Percentiles rank a stretch among this genome's conserved stretches.
Conservation (phyloP, 306 rosid genomes). For the Rosa rugosa region DNA sequence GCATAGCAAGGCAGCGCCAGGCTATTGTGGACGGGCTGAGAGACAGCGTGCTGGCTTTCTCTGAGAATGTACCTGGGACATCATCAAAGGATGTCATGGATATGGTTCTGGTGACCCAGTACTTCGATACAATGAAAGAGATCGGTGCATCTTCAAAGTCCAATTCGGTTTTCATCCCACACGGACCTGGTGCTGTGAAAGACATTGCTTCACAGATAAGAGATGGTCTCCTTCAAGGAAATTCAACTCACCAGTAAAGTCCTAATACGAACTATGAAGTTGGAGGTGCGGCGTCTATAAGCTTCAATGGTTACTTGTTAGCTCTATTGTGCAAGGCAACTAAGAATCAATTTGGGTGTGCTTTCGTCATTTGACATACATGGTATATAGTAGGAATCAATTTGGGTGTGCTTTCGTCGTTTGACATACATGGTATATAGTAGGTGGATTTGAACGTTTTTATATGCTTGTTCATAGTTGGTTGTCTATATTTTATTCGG, state of each 20-base stretch:
- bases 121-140: constrained; percentile 58
- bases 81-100: constrained; percentile 59
- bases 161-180: constrained; percentile 53
- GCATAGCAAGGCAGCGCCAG: constrained; percentile 60
- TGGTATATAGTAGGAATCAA: background rate
- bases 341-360: background rate
- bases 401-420: background rate
- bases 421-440: background rate
- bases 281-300: background rate
- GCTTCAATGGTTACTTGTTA: background rate
- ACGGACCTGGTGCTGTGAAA: constrained; percentile 55
- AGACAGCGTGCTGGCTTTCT: constrained; percentile 59
- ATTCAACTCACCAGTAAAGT: background rate
- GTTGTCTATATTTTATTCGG: background rate
- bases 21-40: constrained; percentile 61
- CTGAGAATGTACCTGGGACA: constrained; percentile 52
- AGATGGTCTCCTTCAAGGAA: constrained; percentile 54
- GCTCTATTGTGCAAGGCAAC: background rate
- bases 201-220: constrained; percentile 53
- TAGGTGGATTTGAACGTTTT: background rate
- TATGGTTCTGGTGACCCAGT: constrained; percentile 58
- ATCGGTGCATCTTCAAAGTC: constrained; percentile 53
- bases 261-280: background rate
- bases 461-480: background rate
- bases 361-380: background rate